Evolutionary conservation across 257 asterid genomes (phyloP).

Genomic region (Forsythia suspensa): DNA sequence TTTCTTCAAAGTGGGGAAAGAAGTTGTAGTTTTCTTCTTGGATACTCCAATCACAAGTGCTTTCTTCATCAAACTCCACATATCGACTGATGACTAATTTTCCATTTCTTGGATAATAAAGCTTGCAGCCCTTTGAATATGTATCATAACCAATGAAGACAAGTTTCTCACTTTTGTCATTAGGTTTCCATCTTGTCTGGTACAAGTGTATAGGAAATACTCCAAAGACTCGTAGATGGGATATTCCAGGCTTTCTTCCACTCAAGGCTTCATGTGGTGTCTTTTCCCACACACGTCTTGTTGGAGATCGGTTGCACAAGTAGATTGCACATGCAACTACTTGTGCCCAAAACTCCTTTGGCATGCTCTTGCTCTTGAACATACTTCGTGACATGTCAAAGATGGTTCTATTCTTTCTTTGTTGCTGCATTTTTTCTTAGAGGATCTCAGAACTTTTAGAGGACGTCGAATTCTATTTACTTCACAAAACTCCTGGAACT

Average conservation of each 20-base stretch:
- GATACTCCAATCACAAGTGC: not conserved
- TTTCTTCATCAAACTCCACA: not conserved
- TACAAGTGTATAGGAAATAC: not conserved
- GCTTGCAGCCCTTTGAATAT: not conserved
- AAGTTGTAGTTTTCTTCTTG: not conserved
- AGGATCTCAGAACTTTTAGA: not conserved
- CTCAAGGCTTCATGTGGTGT: not conserved
- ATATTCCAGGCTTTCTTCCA: not conserved
- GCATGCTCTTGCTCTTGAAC: not conserved
- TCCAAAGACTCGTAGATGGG: not conserved
- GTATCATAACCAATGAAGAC: not conserved
- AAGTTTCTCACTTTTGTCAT: not conserved
- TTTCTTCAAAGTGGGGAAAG: not conserved
- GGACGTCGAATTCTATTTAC: not conserved
- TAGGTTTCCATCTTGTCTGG: not conserved
- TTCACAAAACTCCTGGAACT: not conserved
- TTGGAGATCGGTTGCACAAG: not conserved
- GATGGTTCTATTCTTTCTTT: not conserved
- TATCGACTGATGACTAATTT: not conserved
- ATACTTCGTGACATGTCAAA: not conserved
- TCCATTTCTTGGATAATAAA: not conserved
- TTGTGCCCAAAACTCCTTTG: not conserved
- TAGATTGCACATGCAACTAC: not conserved
- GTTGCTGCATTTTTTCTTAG: not conserved
- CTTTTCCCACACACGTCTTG: not conserved